A percentile compares a stretch with the other conserved stretches of the same genome.
Conservation (phyloP, 106 monocot genomes). For the Allium cepa region DNA sequence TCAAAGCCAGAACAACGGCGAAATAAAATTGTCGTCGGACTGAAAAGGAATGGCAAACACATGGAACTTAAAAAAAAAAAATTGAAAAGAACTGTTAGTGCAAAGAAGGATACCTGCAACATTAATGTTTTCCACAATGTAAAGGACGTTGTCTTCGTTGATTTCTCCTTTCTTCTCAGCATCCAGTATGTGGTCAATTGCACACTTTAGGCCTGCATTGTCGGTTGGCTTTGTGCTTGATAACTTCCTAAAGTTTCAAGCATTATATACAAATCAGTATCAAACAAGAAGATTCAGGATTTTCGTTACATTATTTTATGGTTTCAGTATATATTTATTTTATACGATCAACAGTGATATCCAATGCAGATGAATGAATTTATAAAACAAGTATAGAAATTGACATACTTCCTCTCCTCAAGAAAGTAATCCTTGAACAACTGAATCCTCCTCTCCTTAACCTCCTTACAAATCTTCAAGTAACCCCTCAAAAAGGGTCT, state of each 20-base stretch:
- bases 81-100: too few relatives aligned
- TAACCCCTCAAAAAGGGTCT: conserved; percentile 60
- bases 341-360: too few relatives aligned
- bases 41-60: too few relatives aligned
- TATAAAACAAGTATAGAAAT: not conserved
- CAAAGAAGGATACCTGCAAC: conserved; percentile 44
- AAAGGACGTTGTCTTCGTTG: conserved; percentile 70
- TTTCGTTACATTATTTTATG: too few relatives aligned
- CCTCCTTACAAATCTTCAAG: conserved; percentile 52
- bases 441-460: conserved; percentile 42
- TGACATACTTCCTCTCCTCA: conserved; percentile 57
- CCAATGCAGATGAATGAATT: too few relatives aligned
- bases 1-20: too few relatives aligned
- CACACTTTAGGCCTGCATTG: conserved; percentile 42
- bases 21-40: too few relatives aligned
- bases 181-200: conserved; percentile 69
- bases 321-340: too few relatives aligned
- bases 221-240: conserved; percentile 31
- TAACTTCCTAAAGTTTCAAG: conserved; percentile 18
- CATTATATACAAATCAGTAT: too few relatives aligned
- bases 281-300: too few relatives aligned
- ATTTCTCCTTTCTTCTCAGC: conserved; percentile 73
- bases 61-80: too few relatives aligned
- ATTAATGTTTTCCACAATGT: conserved; percentile 82
- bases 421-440: conserved; percentile 70